Base-by-base conservation (phyloP, 1,284 basidiomycete species). In the Malassezia brasiliensis region DNA sequence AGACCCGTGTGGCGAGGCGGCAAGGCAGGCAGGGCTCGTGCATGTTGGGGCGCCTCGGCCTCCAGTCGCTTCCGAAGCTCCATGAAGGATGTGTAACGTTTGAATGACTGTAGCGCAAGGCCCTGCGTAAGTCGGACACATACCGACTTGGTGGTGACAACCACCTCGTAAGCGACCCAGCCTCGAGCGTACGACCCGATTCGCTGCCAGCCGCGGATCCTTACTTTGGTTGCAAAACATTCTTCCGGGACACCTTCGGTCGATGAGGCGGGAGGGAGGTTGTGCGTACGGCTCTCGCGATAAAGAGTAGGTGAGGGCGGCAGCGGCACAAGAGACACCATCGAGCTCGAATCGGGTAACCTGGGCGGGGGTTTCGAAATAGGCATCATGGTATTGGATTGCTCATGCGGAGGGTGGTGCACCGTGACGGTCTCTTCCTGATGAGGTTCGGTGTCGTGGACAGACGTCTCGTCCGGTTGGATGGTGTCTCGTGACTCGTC, bases 121-220 rank as follows among this genome's bases (percentile, higher is more conserved):
- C 47, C 48, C 47, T 51, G 41, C 19, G 35, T 55, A 12, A 53
- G 49, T 11, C 2, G 28, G 28, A 25, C 14, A 46, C 60, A 25
- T 41, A 62, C 59, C 48, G 45, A 64, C 12, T 53, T 57, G 15
- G 66, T 64, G 22, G 57, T 48, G 35, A 72, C 56, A 9, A 54
- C 47, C 6, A 72, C 56, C 17, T 69, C 66, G 37, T 61, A 72
- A 11, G 66, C 65, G 17, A 71, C 65, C 62, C 62, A 72, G 2
- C 70, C 70, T 14, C 66, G 55, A 2, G 61, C 62, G 35, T 59
- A 57, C 0, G 55, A 53, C 36, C 70, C 70, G 17, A 72, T 61
- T 19, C 62, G 52, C 37, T 55, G 67, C 67, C 68, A 72, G 10
- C 67, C 66, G 0, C 67, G 58, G 19, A 72, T 63, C 0, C 55